Base-by-base conservation (phyloP, 1,139 yeast genomes). In the Taphrina deformans region DNA sequence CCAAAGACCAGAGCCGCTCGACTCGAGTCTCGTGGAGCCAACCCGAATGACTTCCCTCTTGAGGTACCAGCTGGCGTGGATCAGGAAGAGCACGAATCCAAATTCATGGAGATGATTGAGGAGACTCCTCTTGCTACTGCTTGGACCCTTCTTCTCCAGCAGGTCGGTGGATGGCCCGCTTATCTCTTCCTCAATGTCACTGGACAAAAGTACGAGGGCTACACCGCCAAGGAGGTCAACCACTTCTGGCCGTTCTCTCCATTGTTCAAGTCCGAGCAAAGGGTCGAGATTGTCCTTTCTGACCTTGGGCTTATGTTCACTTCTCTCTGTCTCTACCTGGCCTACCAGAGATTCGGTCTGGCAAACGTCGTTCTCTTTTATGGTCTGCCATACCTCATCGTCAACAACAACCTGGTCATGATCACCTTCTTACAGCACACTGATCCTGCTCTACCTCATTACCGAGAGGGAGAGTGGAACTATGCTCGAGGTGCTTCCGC, bases 401-500 rank as follows among this genome's bases (percentile, higher is more conserved):
- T 88, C 68, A 89, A 89, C 82, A 95, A 89, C 79, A 89, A 96
- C 96, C 82, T 89, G 73, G 96, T 89, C 50, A 87, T 87, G 77
- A 88, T 89, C 74, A 89, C 96, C 59, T 89, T 81, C 77, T 82
- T 89, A 73, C 96, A 89, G 77, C 96, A 89, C 79, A 84, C 95
- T 38, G 95, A 87, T 77, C 88, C 91, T 55, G 77, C 84, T 18
- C 80, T 88, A 80, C 90, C 96, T 55, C 96, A 88, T 76, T 89
- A 89, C 79, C 85, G 84, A 67, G 83, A 85, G 65, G 76, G 77
- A 41, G 85, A 86, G 77, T 89, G 96, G 96, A 88, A 83, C 72
- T 89, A 88, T 75, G 93, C 95, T 67, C 82, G 91, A 73, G 96
- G 96, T 71, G 96, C 96, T 29, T 91, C 93, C 66, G 87, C 92